Conservation (phyloP, 805 yeast genomes). For the Lachancea quebecensis region DNA sequence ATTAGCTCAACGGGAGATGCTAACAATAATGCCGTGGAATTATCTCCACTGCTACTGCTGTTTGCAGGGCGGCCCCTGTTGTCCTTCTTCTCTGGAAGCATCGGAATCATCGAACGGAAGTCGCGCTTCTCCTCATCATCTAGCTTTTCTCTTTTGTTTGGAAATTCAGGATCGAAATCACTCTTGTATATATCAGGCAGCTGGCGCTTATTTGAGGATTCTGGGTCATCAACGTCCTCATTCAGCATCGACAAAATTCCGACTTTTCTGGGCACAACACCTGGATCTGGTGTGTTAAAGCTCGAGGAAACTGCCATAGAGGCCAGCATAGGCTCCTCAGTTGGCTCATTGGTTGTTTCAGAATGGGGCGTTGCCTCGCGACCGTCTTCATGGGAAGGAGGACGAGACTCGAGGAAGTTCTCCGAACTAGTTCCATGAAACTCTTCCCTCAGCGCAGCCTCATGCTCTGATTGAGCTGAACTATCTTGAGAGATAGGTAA, state of each 20-base stretch:
- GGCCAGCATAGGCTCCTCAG: constrained; percentile 3
- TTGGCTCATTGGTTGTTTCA: constrained; percentile 3
- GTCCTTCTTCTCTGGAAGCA: constrained; percentile 12
- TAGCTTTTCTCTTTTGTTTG: constrained; percentile 6
- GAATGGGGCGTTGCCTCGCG: constrained; percentile 4
- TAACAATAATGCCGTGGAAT: constrained; percentile 14
- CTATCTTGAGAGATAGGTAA: neutral
- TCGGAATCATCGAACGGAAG: constrained; percentile 8
- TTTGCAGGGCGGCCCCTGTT: constrained; percentile 10
- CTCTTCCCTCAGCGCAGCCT: neutral
- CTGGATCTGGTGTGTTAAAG: constrained; percentile 19
- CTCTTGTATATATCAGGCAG: constrained; percentile 5
- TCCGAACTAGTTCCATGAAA: neutral
- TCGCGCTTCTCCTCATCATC: constrained; percentile 6
- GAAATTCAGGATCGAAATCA: constrained; percentile 1
- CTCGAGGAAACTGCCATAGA: constrained; percentile 3
- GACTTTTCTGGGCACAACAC: constrained; percentile 15
- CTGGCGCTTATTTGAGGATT: neutral
- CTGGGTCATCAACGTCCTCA: constrained; percentile 17
- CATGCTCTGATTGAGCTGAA: neutral
- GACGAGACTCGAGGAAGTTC: neutral
- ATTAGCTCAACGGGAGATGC: constrained; percentile 28
- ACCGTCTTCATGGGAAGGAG: constrained; percentile 1
- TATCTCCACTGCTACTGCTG: constrained; percentile 10
- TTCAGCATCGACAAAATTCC: constrained; percentile 24